Evolutionary conservation across 306 rosid genomes (phyloP), one percentile per base, ranked within the genome.

Genomic region (Hippophae tibetana): DNA sequence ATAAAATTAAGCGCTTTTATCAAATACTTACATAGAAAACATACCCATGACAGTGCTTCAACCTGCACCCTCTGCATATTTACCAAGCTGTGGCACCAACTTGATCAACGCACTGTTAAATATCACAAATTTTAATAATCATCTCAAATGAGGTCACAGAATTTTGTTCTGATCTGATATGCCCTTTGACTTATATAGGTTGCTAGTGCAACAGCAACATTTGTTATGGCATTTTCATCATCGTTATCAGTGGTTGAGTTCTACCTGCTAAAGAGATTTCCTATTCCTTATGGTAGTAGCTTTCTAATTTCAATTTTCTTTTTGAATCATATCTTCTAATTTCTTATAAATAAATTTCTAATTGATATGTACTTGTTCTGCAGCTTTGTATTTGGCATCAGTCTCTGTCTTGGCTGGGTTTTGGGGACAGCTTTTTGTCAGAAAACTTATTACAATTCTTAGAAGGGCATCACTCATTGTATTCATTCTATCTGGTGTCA

Each of bases 121-220:
- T 18, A 18, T 18, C 23, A 18, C 23, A 18, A 18, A 18, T 18
- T 18, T 18, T 18, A 18, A 18, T 18, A 18, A 18, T 18, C 23
- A 18, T 18, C 23, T 18, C 23, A 18, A 18, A 18, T 18, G 23
- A 0, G 23, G 23, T 18, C 23, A 18, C 23, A 18, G 23, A 18
- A 18, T 18, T 18, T 18, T 18, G 23, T 18, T 18, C 50, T 13
- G 23, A 18, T 12, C n/a, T 13, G 7, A 7, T 50, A 6, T 8
- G 18, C 11, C 42, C 13, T 13, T 67, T 52, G 14, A 1, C 10
- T 43, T 67, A 62, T n/a, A 60, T 59, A 89, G 94, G 96, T 87
- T 70, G 98, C 98, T 7, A 90, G 96, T 74, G 86, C 95, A 26
- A 87, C 98, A 49, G 96, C 96, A 43, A 85, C 96, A 71, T 87